Evolutionary conservation across 441 rosid species (phyloP), one percentile per base, ranked within the genome.

Genomic region (Syzygium syzygioides): DNA sequence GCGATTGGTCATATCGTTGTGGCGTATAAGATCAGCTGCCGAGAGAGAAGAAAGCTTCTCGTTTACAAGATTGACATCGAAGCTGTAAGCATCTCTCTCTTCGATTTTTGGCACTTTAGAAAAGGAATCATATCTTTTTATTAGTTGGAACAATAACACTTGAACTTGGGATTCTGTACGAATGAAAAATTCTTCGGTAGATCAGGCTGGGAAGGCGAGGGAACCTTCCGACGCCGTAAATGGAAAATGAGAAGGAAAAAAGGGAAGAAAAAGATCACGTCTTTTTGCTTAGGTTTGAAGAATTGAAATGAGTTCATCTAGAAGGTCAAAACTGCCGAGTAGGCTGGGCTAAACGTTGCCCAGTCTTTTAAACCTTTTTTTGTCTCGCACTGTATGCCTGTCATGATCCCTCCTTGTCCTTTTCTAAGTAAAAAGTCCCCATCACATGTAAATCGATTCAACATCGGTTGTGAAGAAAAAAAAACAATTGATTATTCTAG

Each of bases 31-130:
- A 98, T 96, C 57, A 96, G 99, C 87, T 98, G 99, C 93, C 93
- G 95, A 90, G 99, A 96, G 87, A 93, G 98, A 92, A 95, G 97
- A 92, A 98, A 98, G 91, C 98, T 98, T 79, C 93, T 96, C 86
- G 99, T 98, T 32, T 98, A 94, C 94, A 96, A 94, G 93, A 98
- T 98, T 89, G 99, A 96, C 93, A 96, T 96, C 55, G 99, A 98
- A 96, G 96, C 99, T 54, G 99, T 98, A 94, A 96, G 99, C 94
- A 28, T 88, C 80, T 71, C 86, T 85, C 10, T 32, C 14, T 64
- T 19, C 28, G 18, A 30, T 85, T 50, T 89, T 55, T 1, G 13
- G 34, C n/a, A 26, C 28, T n/a, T 20, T 53, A 55, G 84, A 66
- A 20, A 60, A 14, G n/a, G 30, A 54, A 50, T 41, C 14, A 54